Conservation (phyloP, 148 eudicot species). For the Camellia granthamiana region DNA sequence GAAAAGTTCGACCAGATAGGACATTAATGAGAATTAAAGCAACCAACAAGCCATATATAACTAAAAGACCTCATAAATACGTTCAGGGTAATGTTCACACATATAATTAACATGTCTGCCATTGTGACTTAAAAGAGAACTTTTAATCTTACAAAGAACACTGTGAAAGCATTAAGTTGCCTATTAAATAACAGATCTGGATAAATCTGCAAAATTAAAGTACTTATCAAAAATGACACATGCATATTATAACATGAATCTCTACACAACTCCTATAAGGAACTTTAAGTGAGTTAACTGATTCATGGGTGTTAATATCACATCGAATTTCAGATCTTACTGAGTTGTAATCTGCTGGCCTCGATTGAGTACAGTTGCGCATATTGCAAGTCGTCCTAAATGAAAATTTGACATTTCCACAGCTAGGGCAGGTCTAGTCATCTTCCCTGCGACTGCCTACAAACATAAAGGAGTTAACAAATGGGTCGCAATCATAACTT, state of each 20-base stretch:
- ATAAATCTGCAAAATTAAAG: too few species aligned
- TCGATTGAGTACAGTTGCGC: conserved; percentile 94
- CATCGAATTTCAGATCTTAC: conserved; percentile 37
- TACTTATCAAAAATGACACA: not conserved
- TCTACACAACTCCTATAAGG: not conserved
- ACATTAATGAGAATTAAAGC: not conserved
- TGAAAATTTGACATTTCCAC: conserved; percentile 97
- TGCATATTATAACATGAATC: not conserved
- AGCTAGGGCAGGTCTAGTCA: conserved; percentile 98
- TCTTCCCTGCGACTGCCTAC: conserved; percentile 96
- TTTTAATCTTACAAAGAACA: not conserved
- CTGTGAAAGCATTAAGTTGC: not conserved
- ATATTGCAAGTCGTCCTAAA: conserved; percentile 97
- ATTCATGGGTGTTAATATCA: not conserved
- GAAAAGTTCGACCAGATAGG: not conserved
- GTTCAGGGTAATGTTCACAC: not conserved
- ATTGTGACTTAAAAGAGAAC: not conserved
- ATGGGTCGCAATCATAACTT: not conserved
- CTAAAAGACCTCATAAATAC: not conserved
- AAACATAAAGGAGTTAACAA: conserved; percentile 1
- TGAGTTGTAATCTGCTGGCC: conserved; percentile 88
- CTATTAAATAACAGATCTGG: too few species aligned
- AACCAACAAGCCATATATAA: not conserved
- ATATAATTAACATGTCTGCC: not conserved
- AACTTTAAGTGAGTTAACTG: not conserved